Conservation (phyloP, 208 protist species). For the Trypanosoma mega region DNA sequence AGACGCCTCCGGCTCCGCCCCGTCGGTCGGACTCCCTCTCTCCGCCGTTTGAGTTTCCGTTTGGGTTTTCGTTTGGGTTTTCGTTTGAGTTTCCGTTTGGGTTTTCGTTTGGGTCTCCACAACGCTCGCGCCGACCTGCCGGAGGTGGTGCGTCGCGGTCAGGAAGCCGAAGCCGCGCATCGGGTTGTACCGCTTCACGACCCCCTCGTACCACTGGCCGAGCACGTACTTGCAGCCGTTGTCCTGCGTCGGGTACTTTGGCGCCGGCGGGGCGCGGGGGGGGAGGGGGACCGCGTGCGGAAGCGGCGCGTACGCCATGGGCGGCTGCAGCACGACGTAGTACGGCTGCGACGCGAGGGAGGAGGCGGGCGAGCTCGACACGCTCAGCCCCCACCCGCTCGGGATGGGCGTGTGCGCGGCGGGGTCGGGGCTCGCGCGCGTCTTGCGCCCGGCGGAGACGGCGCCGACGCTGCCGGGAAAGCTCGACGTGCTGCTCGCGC, state of each 20-base stretch:
- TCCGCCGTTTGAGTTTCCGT: background rate
- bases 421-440: background rate
- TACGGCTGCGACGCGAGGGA: conserved; percentile 9
- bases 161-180: conserved; percentile 71
- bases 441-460: background rate
- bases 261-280: background rate
- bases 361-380: conserved; percentile 8
- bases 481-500: conserved; percentile 1
- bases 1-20: too few species aligned
- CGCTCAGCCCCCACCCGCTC: conserved; percentile 11
- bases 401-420: background rate
- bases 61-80: background rate
- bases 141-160: conserved; percentile 49
- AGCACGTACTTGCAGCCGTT: conserved; percentile 50
- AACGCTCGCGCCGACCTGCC: too few species aligned
- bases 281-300: background rate
- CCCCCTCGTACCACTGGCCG: conserved; percentile 55
- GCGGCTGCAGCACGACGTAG: conserved; percentile 10
- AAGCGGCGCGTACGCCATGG: background rate
- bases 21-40: too few species aligned
- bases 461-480: background rate
- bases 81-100: background rate
- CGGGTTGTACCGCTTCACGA: conserved; percentile 72
- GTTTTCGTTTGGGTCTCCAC: background rate
- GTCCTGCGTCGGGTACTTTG: conserved; percentile 7